phyloP scores from a whole-genome alignment of 75 land plant genomes.

The Cupressus sempervirens region DNA sequence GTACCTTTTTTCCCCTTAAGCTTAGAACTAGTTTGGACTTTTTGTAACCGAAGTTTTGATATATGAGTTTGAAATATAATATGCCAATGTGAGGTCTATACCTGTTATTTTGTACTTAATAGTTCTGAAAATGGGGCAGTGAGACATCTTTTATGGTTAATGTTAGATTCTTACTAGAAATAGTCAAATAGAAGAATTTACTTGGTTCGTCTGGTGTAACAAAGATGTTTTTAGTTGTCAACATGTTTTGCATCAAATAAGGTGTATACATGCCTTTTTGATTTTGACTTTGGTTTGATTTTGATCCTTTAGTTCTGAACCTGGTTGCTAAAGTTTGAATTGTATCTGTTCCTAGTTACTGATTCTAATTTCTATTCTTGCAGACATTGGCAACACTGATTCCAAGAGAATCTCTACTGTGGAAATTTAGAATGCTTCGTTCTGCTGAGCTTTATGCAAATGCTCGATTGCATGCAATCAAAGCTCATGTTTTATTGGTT shows the following conservation, averaged over 20 bases:
- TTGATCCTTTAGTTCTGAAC: neutral
- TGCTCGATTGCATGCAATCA: conserved; percentile 52
- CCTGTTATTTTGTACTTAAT: too few relatives aligned
- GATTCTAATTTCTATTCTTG: neutral
- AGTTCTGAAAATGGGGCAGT: too few relatives aligned
- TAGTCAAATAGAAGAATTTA: too few relatives aligned
- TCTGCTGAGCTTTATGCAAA: conserved; percentile 45
- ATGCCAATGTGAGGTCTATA: too few relatives aligned
- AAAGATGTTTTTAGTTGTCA: too few relatives aligned
- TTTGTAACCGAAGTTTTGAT: too few relatives aligned
- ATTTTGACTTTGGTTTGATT: neutral
- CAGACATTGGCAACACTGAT: conserved; percentile 41
- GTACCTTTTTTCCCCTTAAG: neutral
- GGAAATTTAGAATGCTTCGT: conserved; percentile 54
- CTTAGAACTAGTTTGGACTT: too few relatives aligned
- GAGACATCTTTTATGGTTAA: too few relatives aligned
- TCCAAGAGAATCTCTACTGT: conserved; percentile 40
- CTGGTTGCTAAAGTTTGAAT: neutral
- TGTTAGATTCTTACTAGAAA: too few relatives aligned
- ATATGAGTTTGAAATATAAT: too few relatives aligned
- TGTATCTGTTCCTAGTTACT: neutral
- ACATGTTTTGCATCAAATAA: neutral
- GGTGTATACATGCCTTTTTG: neutral
- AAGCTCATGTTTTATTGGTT: conserved; percentile 45
- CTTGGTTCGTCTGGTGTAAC: too few relatives aligned